Evolutionary conservation across 306 rosid species (phyloP).

Genomic region (Acacia confusa): DNA sequence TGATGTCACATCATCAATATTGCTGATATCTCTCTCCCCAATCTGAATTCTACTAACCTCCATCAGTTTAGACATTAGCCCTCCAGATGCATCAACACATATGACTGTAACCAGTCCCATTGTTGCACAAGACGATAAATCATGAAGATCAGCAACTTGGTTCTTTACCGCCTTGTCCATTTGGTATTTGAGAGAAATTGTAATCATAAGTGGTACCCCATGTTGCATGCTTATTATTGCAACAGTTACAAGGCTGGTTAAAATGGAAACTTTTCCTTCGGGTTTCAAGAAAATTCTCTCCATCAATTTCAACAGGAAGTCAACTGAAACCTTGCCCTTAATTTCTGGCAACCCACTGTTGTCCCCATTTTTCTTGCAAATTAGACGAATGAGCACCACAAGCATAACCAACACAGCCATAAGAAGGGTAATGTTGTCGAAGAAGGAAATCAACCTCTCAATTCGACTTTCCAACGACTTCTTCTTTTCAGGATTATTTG

Average conservation of each 20-base stretch:
- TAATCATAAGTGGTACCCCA: slow-evolving; percentile 52
- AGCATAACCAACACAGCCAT: slow-evolving; percentile 39
- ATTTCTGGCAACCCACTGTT: slow-evolving; percentile 49
- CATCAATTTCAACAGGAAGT: slow-evolving; percentile 29
- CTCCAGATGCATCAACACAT: slow-evolving; percentile 53
- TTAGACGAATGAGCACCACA: slow-evolving; percentile 48
- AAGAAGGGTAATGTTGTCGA: slow-evolving; percentile 38
- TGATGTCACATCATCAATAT: background rate
- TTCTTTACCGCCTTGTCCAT: slow-evolving; percentile 25
- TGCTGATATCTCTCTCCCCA: slow-evolving; percentile 43
- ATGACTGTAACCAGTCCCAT: slow-evolving; percentile 63
- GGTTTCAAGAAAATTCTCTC: slow-evolving; percentile 39
- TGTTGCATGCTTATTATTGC: slow-evolving; percentile 54
- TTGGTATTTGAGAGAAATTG: slow-evolving; percentile 45
- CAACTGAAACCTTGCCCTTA: slow-evolving; percentile 54
- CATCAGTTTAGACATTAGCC: slow-evolving; percentile 18
- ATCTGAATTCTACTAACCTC: slow-evolving; percentile 49
- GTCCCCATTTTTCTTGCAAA: slow-evolving; percentile 34
- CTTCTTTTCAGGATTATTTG: slow-evolving; percentile 2
- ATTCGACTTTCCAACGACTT: slow-evolving; percentile 45
- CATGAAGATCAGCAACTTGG: slow-evolving; percentile 26
- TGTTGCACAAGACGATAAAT: slow-evolving; percentile 61
- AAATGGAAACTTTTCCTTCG: slow-evolving; percentile 46
- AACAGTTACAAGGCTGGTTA: slow-evolving; percentile 38
- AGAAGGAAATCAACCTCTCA: slow-evolving; percentile 37